These are phyloP conservation scores for Ottelia alismoides DNA, from an alignment of 106 monocot genomes.

Conservation along the genomic window DNA sequence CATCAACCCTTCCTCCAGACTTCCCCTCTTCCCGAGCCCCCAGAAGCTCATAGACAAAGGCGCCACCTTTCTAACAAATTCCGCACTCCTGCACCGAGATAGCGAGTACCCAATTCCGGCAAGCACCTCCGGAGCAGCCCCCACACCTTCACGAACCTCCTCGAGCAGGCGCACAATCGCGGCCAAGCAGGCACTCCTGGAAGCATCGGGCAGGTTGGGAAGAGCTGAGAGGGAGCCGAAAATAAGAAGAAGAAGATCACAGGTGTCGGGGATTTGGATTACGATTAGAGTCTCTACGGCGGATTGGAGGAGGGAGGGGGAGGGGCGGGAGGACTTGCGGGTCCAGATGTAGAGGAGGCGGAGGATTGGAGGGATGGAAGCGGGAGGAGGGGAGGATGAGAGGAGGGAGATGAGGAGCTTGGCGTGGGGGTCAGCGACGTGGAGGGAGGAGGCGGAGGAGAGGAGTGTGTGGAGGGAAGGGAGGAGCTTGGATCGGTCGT, in stretches of 20 bases:
- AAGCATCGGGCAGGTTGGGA: constrained; percentile 10
- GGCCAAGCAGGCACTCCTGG: constrained; percentile 18
- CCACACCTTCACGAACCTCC: background rate
- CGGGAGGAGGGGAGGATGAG: constrained; percentile 15
- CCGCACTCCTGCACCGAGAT: constrained; percentile 5
- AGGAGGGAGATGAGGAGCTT: constrained; percentile 44
- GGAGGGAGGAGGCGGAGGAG: constrained; percentile 28
- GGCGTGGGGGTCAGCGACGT: constrained; percentile 48
- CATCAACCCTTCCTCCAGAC: constrained; percentile 44
- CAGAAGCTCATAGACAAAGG: constrained; percentile 32
- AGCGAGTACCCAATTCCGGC: constrained; percentile 54
- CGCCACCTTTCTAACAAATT: constrained; percentile 22
- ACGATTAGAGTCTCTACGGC: constrained; percentile 4
- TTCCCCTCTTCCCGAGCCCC: background rate
- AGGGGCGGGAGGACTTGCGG: constrained; percentile 36
- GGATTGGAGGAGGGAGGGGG: constrained; percentile 26
- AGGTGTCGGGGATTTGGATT: background rate
- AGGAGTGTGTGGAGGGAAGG: constrained; percentile 43
- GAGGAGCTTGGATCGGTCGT: constrained; percentile 8
- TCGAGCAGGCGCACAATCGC: constrained; percentile 15
- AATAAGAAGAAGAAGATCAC: constrained; percentile 18
- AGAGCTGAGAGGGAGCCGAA: constrained; percentile 31
- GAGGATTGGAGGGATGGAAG: constrained; percentile 18
- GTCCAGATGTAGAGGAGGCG: constrained; percentile 46
- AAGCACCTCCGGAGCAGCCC: constrained; percentile 11